Evolutionary conservation across 495 filamentous ascomycete genomes (phyloP).

Genomic region (Neurospora hispaniola): DNA sequence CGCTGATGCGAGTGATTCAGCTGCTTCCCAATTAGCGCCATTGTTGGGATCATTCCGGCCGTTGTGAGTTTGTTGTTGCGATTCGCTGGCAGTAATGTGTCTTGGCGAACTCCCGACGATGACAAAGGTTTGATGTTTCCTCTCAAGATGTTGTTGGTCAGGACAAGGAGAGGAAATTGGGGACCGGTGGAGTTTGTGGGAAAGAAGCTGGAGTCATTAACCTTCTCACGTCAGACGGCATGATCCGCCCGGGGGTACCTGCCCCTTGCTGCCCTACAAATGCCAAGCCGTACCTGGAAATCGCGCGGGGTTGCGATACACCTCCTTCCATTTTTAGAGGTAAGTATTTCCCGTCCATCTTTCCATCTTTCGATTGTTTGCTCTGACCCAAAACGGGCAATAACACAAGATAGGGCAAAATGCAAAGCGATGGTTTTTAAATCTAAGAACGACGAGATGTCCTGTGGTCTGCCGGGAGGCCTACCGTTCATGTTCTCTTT

Average conservation of each 20-base stretch:
- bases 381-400: background rate
- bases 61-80: background rate
- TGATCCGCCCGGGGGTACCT: background rate
- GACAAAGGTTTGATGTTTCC: background rate
- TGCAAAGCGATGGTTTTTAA: background rate
- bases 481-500: background rate
- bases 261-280: background rate
- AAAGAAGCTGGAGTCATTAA: background rate
- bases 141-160: background rate
- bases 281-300: background rate
- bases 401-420: background rate
- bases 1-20: background rate
- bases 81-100: background rate
- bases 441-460: background rate
- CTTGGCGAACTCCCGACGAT: background rate
- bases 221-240: background rate
- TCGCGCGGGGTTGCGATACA: background rate
- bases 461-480: background rate
- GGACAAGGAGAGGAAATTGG: background rate
- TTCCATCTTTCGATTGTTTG: background rate
- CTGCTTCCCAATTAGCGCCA: background rate
- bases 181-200: background rate
- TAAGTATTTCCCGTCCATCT: background rate
- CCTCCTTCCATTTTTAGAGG: background rate
- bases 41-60: background rate